These are phyloP conservation scores for Eremomyces bilateralis DNA, from an alignment of 495 filamentous ascomycete genomes.

Conservation along the genomic window DNA sequence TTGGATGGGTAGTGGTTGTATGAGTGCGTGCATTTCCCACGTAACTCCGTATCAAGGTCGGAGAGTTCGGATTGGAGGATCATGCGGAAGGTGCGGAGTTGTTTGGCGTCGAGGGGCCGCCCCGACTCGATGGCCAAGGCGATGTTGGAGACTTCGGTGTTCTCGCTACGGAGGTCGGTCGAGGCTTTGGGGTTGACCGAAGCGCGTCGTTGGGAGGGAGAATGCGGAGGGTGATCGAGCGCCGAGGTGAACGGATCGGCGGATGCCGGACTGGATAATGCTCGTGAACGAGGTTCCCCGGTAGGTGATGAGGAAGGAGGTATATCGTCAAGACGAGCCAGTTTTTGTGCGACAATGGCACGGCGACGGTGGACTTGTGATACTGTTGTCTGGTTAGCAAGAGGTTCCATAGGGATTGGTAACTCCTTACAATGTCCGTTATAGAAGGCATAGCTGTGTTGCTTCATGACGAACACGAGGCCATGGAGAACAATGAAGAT, in stretches of 20 bases:
- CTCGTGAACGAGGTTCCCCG: too few relatives aligned
- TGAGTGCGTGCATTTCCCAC: conserved; percentile 25
- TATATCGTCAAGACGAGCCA: conserved; percentile 21
- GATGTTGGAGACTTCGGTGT: conserved; percentile 30
- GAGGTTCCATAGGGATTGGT: neutral
- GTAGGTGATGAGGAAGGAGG: conserved; percentile 15
- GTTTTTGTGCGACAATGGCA: conserved; percentile 21
- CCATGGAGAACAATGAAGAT: conserved; percentile 53
- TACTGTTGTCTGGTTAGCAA: conserved; percentile 17
- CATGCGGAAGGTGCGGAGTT: conserved; percentile 33
- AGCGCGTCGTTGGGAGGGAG: conserved; percentile 22
- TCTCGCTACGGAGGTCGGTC: conserved; percentile 15
- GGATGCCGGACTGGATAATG: conserved; percentile 11
- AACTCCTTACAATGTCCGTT: conserved; percentile 36
- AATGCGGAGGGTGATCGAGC: conserved; percentile 18
- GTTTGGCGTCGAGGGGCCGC: conserved; percentile 32
- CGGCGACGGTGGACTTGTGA: conserved; percentile 33
- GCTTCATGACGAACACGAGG: conserved; percentile 56
- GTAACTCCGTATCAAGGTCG: conserved; percentile 37
- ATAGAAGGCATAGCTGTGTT: conserved; percentile 55
- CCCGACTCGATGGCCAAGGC: conserved; percentile 31
- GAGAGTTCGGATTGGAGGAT: conserved; percentile 41
- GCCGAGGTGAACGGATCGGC: conserved; percentile 2
- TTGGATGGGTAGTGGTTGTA: conserved; percentile 39
- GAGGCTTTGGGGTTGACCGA: conserved; percentile 17